Evolutionary conservation across 2,329 filamentous ascomycete genomes (phyloP), one percentile per base, ranked within the genome.

Genomic region (Arthrobotrys sphaeroides): DNA sequence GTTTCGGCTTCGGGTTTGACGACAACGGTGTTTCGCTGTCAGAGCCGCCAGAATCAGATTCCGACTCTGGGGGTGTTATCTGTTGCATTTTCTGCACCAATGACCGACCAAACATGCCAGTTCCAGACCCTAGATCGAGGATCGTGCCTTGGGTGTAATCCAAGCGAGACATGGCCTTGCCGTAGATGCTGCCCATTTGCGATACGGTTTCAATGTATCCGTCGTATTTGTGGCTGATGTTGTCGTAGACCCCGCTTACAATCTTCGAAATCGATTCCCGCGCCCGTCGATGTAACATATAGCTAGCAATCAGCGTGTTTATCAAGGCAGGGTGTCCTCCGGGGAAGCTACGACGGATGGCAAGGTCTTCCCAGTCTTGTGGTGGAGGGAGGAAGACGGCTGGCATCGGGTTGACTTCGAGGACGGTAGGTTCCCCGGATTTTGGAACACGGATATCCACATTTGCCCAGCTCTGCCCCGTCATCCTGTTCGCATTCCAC

Each of bases 391-490:
- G 69, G 36, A 80, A 80, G 3, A 73, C 74, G 1, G 77, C 77
- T 13, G 79, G 79, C 64, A 77, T 72, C 1, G 79, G 78, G 53
- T 80, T 78, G 16, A 80, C 79, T 43, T 80, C 79, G 22, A 49
- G 22, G 12, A n/a, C 45, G 3, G 31, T 5, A 6, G 45, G 45
- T n/a, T 49, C 45, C 5, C 45, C 45, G 45, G 45, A 24, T 7
- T 6, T 12, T 49, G 45, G 45, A 28, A 49, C 45, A 28, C 45
- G 45, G 40, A 80, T 77, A 42, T 80, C 78, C 1, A 49, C 45
- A 16, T 49, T 49, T 1, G 12, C 24, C 45, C 45, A 49, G 24
- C 24, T 49, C 24, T 49, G 45, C 13, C 45, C 45, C 7, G 45
- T 24, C 45, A 49, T 49, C 13, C n/a, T 49, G 24, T 49, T 49